Percentiles rank a stretch among this genome's conserved stretches.
phyloP scores from a whole-genome alignment of 805 yeast genomes.

The Teunomyces atbi region DNA sequence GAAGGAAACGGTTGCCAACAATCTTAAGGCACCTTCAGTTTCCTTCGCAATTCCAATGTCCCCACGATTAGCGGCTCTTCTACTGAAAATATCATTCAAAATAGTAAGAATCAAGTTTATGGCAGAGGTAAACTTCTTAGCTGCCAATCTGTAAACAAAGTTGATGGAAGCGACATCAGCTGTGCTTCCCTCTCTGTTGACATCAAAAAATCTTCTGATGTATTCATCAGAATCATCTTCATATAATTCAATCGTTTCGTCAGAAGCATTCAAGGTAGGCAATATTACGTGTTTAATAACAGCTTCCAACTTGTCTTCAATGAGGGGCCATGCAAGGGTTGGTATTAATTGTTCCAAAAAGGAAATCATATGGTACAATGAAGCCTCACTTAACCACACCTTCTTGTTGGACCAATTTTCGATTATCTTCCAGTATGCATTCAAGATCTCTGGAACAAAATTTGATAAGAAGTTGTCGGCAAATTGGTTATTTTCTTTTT shows the following conservation, averaged over 20 bases:
- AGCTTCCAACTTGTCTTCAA: constrained; percentile 40
- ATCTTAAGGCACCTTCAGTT: constrained; percentile 43
- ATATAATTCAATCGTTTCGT: constrained; percentile 39
- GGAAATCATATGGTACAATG: constrained; percentile 42
- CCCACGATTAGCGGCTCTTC: constrained; percentile 27
- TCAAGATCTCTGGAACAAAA: constrained; percentile 43
- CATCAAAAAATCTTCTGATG: constrained; percentile 43
- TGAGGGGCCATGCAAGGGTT: constrained; percentile 37
- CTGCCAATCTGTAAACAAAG: constrained; percentile 40
- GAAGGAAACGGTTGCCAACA: constrained; percentile 39
- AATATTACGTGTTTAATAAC: constrained; percentile 38
- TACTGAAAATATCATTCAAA: constrained; percentile 34
- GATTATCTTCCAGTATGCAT: constrained; percentile 42
- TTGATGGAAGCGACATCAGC: constrained; percentile 52
- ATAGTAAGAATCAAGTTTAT: constrained; percentile 27
- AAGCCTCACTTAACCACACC: constrained; percentile 40
- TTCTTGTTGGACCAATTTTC: constrained; percentile 39
- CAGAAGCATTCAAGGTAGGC: constrained; percentile 40
- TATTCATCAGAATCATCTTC: constrained; percentile 49
- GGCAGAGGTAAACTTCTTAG: constrained; percentile 40
- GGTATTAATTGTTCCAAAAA: constrained; percentile 43
- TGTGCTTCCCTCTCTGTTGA: constrained; percentile 46
- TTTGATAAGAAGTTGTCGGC: constrained; percentile 30
- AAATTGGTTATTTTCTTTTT: constrained; percentile 26
- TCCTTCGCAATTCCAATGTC: constrained; percentile 31